Conservation (phyloP, 441 rosid genomes). For the Corymbia citriodora region DNA sequence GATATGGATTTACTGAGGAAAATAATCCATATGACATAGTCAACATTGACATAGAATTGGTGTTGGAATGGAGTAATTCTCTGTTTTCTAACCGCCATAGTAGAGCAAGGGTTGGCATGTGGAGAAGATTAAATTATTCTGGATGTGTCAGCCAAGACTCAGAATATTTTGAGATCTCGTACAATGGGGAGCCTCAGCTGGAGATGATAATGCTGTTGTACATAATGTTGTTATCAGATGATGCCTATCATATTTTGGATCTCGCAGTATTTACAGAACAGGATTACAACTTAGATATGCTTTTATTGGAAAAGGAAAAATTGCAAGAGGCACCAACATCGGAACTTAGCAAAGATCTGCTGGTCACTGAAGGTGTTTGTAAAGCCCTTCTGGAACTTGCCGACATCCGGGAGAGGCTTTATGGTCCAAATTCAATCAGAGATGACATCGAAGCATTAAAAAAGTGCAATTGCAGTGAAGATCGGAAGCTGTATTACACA, state of each 20-base stretch:
- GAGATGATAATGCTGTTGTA: constrained; percentile 61
- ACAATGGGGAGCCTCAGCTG: constrained; percentile 65
- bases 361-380: constrained; percentile 59
- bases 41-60: constrained; percentile 80
- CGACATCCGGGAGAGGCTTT: constrained; percentile 58
- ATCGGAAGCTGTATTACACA: constrained; percentile 66
- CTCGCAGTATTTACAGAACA: constrained; percentile 30
- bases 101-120: constrained; percentile 63
- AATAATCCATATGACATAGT: constrained; percentile 67
- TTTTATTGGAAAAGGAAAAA: constrained; percentile 25
- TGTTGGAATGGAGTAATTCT: constrained; percentile 57
- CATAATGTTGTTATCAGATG: constrained; percentile 51
- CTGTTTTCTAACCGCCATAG: constrained; percentile 50
- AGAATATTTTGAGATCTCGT: constrained; percentile 78
- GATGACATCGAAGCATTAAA: constrained; percentile 44
- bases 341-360: constrained; percentile 33
- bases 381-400: constrained; percentile 54
- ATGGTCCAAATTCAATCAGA: constrained; percentile 35
- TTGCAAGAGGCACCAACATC: constrained; percentile 17
- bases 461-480: constrained; percentile 25
- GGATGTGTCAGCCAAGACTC: constrained; percentile 62
- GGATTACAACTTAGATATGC: constrained; percentile 14
- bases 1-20: constrained; percentile 85
- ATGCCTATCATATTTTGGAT: constrained; percentile 40
- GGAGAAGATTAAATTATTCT: constrained; percentile 59